Base-by-base conservation (phyloP, 805 yeast species). In the Nakazawaea ishiwadae region DNA sequence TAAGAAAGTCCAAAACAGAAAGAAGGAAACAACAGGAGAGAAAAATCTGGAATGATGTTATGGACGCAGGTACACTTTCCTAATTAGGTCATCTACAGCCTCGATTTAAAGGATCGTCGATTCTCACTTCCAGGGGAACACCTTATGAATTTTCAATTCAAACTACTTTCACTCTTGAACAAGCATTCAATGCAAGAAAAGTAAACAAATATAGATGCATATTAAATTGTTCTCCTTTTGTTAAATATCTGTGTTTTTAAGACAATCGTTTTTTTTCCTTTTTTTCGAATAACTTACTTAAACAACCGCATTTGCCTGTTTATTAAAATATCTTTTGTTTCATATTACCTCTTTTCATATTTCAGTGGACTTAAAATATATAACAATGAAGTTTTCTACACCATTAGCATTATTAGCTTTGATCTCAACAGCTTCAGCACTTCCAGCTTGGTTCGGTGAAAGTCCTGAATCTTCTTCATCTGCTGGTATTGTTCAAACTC, bases 31-130 rank as follows among this genome's bases (percentile, higher is more conserved):
- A 24, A 9, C 12, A n/a, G 9, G 17, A 27, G 26, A 14, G 17
- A 17, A 24, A 16, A 24, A 5, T 28, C 24, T 17, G 17, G 23
- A 18, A 28, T 12, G 4, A 19, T 15, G n/a, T n/a, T n/a, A n/a
- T 3, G 12, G 32, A 31, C 33, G 44, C 40, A 35, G 39, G 39
- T 41, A 35, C 44, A 20, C 8, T n/a, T 35, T 31, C 44, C 44
- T 36, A 35, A 16, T 41, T 41, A 11, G 40, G 35, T 11, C 39
- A 11, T 12, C 19, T 36, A 18, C 26, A n/a, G 32, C 26, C 32
- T 23, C 37, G 29, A 34, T 34, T 34, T 15, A 21, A 9, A 23
- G 3, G 28, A 34, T 34, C 29, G 17, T 12, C 37, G 37, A 21
- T 28, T 5, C 15, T 5, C n/a, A n/a, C n/a, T n/a, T n/a, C n/a